Percentiles rank a stretch among this genome's conserved stretches.
phyloP scores from a whole-genome alignment of 805 yeast species.

The Diddensiella transvaalensis region DNA sequence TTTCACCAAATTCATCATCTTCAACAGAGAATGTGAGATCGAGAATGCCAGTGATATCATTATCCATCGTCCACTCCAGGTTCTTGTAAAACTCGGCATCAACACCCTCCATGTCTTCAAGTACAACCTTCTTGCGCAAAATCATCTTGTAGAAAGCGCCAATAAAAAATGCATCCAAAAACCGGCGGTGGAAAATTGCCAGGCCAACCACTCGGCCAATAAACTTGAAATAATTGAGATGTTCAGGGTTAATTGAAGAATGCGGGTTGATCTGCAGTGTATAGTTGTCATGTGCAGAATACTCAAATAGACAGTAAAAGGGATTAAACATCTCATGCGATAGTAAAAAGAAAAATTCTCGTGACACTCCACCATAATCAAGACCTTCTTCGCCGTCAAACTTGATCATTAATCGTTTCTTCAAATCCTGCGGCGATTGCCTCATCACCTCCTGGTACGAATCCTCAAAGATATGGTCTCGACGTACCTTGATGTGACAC shows the following conservation, averaged over 20 bases:
- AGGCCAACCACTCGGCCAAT: conserved; percentile 98
- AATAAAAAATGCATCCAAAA: conserved; percentile 96
- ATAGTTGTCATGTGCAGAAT: conserved; percentile 96
- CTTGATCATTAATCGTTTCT: conserved; percentile 95
- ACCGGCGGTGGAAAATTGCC: conserved; percentile 97
- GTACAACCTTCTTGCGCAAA: conserved; percentile 87
- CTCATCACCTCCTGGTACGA: conserved; percentile 98
- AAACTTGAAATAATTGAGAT: conserved; percentile 94
- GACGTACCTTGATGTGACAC: conserved; percentile 95
- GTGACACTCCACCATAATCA: conserved; percentile 98
- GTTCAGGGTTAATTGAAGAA: conserved; percentile 96
- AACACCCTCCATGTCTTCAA: conserved; percentile 98
- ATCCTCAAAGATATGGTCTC: conserved; percentile 95
- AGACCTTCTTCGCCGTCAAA: conserved; percentile 99
- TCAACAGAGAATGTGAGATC: conserved; percentile 81
- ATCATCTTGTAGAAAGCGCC: conserved; percentile 98
- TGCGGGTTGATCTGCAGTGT: conserved; percentile 97
- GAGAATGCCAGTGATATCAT: conserved; percentile 82
- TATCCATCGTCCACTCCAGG: conserved; percentile 91
- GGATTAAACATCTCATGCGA: conserved; percentile 99
- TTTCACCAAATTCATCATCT: conserved; percentile 94
- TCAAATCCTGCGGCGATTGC: conserved; percentile 96
- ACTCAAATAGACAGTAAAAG: conserved; percentile 93
- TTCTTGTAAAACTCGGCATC: conserved; percentile 96
- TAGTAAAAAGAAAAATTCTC: conserved; percentile 93